A percentile compares a stretch with the other conserved stretches of the same genome.
phyloP scores from a whole-genome alignment of 2,329 filamentous ascomycete genomes.

The Cladosporium austrohemisphaericum region DNA sequence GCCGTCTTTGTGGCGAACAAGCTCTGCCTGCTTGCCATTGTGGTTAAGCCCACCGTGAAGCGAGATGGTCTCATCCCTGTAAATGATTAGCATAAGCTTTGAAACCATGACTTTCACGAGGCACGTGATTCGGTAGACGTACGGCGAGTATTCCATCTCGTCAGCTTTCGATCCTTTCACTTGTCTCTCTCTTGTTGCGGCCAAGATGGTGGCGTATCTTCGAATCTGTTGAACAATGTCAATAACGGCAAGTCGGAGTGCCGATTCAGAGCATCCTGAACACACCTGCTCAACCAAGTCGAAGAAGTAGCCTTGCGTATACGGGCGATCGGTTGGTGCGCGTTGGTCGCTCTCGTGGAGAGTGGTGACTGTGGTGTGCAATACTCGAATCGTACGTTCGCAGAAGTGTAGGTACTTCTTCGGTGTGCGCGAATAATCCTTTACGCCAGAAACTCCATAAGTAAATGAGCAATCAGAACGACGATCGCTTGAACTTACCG shows the following conservation, averaged over 20 bases:
- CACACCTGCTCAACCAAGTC: slow-evolving; percentile 80
- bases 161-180: slow-evolving; percentile 52
- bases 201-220: slow-evolving; percentile 81
- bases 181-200: slow-evolving; percentile 66
- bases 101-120: slow-evolving; percentile 3
- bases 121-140: slow-evolving; percentile 27
- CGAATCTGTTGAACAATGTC: slow-evolving; percentile 53
- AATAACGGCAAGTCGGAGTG: slow-evolving; percentile 21
- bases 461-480: slow-evolving; percentile 59
- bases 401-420: slow-evolving; percentile 82
- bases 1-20: slow-evolving; percentile 77
- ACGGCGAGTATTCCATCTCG: slow-evolving; percentile 51
- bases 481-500: slow-evolving; percentile 67
- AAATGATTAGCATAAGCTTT: slow-evolving; percentile 20
- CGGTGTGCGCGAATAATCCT: slow-evolving; percentile 68
- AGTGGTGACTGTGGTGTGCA: slow-evolving; percentile 83
- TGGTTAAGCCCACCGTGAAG: slow-evolving; percentile 77
- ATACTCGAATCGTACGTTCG: slow-evolving; percentile 82
- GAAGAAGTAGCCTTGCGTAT: slow-evolving; percentile 94
- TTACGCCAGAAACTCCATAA: slow-evolving; percentile 61
- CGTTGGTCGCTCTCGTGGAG: slow-evolving; percentile 83
- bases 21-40: slow-evolving; percentile 77
- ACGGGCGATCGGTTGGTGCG: slow-evolving; percentile 79
- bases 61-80: slow-evolving; percentile 67
- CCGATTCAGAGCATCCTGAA: slow-evolving; percentile 20